These are phyloP conservation scores for Phoma sp. DNA, from an alignment of 2,329 filamentous ascomycete species.

Conservation along the genomic window DNA sequence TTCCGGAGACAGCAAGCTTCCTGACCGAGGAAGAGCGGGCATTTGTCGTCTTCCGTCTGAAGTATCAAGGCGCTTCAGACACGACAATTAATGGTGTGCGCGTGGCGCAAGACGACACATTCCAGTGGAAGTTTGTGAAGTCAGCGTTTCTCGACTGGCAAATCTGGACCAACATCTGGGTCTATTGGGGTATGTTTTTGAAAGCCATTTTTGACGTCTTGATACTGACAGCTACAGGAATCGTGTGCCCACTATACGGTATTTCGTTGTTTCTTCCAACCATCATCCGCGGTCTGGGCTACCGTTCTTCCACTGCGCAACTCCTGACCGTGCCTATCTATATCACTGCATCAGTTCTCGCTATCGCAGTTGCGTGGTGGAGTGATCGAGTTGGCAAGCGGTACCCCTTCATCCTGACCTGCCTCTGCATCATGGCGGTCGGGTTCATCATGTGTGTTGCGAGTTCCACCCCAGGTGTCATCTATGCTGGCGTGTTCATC, in stretches of 20 bases:
- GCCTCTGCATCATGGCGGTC: constrained; percentile 40
- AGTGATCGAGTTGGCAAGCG: constrained; percentile 43
- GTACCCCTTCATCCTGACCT: constrained; percentile 43
- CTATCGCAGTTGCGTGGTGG: constrained; percentile 38
- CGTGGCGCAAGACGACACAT: constrained; percentile 70
- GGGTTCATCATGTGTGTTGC: constrained; percentile 49
- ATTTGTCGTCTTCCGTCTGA: constrained; percentile 67
- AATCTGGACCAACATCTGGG: constrained; percentile 59
- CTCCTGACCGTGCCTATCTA: constrained; percentile 54
- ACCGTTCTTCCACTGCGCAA: constrained; percentile 48
- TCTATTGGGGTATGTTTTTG: constrained; percentile 65
- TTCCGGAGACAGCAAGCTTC: constrained; percentile 65
- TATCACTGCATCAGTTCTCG: constrained; percentile 44
- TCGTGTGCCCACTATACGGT: constrained; percentile 49
- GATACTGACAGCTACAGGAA: constrained; percentile 25
- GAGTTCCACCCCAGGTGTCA: constrained; percentile 39
- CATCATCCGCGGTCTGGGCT: constrained; percentile 50
- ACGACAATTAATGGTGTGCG: constrained; percentile 66
- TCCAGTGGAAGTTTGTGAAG: constrained; percentile 65
- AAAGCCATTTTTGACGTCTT: not conserved
- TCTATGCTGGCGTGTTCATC: constrained; percentile 48
- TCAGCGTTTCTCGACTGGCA: constrained; percentile 56
- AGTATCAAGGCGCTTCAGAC: constrained; percentile 50
- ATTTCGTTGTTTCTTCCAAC: constrained; percentile 55
- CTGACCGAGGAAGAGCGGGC: constrained; percentile 59